Percentiles rank a stretch among this genome's conserved stretches.
Conservation (phyloP, 2,329 filamentous ascomycete genomes). For the Tolypocladium ovalisporum region DNA sequence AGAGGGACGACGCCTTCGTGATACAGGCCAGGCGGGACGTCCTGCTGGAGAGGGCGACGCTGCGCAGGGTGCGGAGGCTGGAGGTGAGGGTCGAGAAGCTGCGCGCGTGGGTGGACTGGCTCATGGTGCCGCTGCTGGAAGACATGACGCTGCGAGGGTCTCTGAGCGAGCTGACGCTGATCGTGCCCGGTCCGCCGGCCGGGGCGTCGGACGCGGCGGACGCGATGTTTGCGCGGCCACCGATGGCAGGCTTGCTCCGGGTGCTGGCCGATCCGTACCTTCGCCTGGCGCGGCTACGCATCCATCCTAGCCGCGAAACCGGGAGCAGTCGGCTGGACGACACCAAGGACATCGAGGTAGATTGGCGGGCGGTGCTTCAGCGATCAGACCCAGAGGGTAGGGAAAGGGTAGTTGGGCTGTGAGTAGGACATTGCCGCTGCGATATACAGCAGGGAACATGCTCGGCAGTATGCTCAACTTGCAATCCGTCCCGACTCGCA, state of each 20-base stretch:
- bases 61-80: slow-evolving; percentile 15
- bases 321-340: background rate
- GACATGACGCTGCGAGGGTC: slow-evolving; percentile 20
- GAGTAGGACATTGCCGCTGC: background rate
- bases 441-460: no score
- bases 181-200: background rate
- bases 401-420: slow-evolving; percentile 9
- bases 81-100: slow-evolving; percentile 17
- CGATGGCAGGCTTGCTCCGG: slow-evolving; percentile 24
- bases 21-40: slow-evolving; percentile 4
- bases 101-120: slow-evolving; percentile 18
- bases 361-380: slow-evolving; percentile 20
- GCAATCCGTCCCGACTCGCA: no score
- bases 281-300: slow-evolving; percentile 24
- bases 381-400: slow-evolving; percentile 17
- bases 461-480: no score
- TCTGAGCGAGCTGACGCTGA: slow-evolving; percentile 13
- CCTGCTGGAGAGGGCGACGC: slow-evolving; percentile 11
- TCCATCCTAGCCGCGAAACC: slow-evolving; percentile 22
- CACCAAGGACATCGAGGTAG: slow-evolving; percentile 13
- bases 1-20: slow-evolving; percentile 7
- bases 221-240: slow-evolving; percentile 12
- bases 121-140: slow-evolving; percentile 16
- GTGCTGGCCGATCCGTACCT: slow-evolving; percentile 35
- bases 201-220: background rate